Evolutionary conservation across 768 basidiomycete species (phyloP).

Genomic region (Tubosaeta brunneosetosa): DNA sequence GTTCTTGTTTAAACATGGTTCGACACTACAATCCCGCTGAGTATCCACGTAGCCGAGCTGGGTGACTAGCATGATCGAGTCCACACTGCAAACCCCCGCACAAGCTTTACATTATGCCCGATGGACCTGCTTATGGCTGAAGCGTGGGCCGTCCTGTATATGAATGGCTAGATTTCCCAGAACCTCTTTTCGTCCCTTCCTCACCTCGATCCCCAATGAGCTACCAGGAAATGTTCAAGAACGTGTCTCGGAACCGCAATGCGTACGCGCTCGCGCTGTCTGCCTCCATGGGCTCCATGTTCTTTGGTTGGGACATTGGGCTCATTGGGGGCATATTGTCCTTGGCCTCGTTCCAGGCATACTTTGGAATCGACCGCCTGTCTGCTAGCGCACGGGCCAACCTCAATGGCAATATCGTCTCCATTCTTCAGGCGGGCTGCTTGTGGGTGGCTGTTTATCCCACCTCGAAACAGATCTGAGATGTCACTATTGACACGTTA

Average conservation of each 20-base stretch:
- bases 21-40: no score
- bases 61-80: no score
- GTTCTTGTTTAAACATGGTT: no score
- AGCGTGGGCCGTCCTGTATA: not conserved
- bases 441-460: constrained; percentile 33
- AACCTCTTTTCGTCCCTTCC: not conserved
- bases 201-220: constrained; percentile 17
- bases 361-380: constrained; percentile 43
- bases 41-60: no score
- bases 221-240: constrained; percentile 20
- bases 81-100: no score
- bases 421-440: constrained; percentile 45
- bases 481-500: not conserved
- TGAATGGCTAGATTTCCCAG: not conserved
- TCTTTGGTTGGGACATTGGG: constrained; percentile 48
- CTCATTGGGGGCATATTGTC: constrained; percentile 48
- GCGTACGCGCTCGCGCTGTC: constrained; percentile 43
- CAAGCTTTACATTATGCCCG: no score
- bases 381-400: constrained; percentile 35
- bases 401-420: constrained; percentile 49
- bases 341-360: constrained; percentile 42
- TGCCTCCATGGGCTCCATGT: constrained; percentile 45
- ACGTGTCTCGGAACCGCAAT: constrained; percentile 35
- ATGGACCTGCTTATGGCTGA: no score
- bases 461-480: not conserved